Base-by-base conservation (phyloP, 495 filamentous ascomycete genomes). In the Letharia lupina region DNA sequence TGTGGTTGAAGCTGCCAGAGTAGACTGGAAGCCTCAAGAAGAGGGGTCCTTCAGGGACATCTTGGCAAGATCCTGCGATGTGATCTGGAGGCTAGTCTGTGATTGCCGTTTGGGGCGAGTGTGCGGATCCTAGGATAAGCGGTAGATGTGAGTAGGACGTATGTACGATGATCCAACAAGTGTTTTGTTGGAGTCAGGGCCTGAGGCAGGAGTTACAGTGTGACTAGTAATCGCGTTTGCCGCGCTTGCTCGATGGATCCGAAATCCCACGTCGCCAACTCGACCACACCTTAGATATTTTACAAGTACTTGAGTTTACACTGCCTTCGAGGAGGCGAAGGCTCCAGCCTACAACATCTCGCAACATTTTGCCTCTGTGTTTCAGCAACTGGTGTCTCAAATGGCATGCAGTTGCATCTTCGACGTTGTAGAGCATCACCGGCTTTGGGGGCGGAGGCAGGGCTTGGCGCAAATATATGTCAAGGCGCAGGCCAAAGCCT, bases 181-280 rank as follows among this genome's bases (percentile, higher is more conserved):
- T 33, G 13, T 56, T 37, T 23, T 18, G 54, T 10, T 57, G 20
- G 15, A 37, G 33, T 57, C 13, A 56, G 4, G 13, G 15, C 12
- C 4, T 56, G 52, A 35, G 52, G 52, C 52, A 56, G n/a, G 23
- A 28, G 28, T 13, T 54, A 56, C 50, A 31, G 9, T 15, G 15
- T 16, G 44, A 48, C 18, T 48, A 48, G 31, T 54, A 47, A n/a
- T 47, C 54, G 54, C 54, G 54, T 37, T 37, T 57, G 33, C 54
- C 54, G 54, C 54, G 54, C 54, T 57, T 57, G 54, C 33, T 57
- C 20, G 33, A 23, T 57, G 54, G 54, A 57, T 57, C 33, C 54
- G 8, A n/a, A 37, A 56, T 35, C 52, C 52, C 15, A 35, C 54
- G 33, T 10, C 52, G 28, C 52, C 52, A 28, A 35, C 52, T 16